Conservation (phyloP, 2,329 filamentous ascomycete species). For the Alternaria dauci region DNA sequence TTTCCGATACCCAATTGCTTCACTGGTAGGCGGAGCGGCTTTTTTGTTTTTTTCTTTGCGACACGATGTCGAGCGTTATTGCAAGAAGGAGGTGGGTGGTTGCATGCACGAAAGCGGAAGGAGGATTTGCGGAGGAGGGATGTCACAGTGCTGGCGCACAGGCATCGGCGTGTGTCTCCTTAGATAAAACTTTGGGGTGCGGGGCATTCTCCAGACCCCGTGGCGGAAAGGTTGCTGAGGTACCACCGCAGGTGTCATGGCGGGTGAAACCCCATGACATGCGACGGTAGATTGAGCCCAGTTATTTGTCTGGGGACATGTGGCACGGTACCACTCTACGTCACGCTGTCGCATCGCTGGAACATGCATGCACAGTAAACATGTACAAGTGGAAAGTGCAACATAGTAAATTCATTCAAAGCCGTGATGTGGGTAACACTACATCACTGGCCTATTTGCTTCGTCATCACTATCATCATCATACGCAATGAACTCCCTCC, state of each 20-base stretch:
- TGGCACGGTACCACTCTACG: neutral
- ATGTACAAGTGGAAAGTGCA: neutral
- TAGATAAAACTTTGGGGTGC: conserved; percentile 16
- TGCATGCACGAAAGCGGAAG: neutral
- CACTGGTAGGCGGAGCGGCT: neutral
- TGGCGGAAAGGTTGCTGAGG: neutral
- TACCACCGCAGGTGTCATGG: neutral
- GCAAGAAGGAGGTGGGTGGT: neutral
- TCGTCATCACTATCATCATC: conserved; percentile 47
- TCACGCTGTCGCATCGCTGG: conserved; percentile 23
- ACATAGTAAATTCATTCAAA: conserved; percentile 10
- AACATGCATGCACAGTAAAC: conserved; percentile 24
- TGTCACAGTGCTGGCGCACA: neutral
- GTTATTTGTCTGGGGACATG: neutral
- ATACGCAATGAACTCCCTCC: conserved; percentile 36
- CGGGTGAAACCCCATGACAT: conserved; percentile 17
- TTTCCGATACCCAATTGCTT: conserved; percentile 24
- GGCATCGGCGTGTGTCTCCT: conserved; percentile 4
- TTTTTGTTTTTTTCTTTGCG: neutral
- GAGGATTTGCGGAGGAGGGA: neutral
- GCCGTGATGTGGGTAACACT: conserved; percentile 21
- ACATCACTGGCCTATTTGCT: conserved; percentile 46
- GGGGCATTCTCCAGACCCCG: neutral
- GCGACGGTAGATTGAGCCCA: neutral
- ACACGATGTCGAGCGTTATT: neutral